A percentile compares a stretch with the other conserved stretches of the same genome.
phyloP scores from a whole-genome alignment of 169 alveolate species.

The Eimeria praecox region DNA sequence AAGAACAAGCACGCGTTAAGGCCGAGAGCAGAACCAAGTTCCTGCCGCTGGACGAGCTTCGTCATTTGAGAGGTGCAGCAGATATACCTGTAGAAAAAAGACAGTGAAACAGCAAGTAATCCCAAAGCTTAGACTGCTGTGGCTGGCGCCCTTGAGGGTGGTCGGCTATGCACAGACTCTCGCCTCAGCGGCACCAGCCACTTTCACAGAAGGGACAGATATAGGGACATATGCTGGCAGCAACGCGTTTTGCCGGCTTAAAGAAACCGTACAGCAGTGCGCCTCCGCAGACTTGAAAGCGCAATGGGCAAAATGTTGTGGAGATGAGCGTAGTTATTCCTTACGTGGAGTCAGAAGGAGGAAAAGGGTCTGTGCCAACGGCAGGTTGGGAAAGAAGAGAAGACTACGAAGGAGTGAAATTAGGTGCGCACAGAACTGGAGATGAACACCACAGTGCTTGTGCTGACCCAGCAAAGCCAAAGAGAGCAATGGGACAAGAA shows the following conservation, averaged over 20 bases:
- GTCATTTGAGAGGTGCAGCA: slow-evolving; percentile 80
- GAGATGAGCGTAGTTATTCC: not conserved
- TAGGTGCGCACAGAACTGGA: not conserved
- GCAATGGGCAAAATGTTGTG: not conserved
- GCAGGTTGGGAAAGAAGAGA: slow-evolving; percentile 39
- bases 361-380: slow-evolving; percentile 45
- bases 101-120: not conserved
- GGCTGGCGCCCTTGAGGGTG: not conserved
- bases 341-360: slow-evolving; percentile 75
- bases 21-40: slow-evolving; percentile 73
- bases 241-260: not conserved
- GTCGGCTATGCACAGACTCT: not conserved
- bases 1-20: slow-evolving; percentile 74
- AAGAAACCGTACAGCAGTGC: slow-evolving; percentile 73
- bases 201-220: not conserved
- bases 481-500: slow-evolving; percentile 66
- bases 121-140: not conserved
- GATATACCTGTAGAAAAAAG: slow-evolving; percentile 44
- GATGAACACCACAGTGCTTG: not conserved
- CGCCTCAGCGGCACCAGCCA: not conserved
- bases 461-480: slow-evolving; percentile 66
- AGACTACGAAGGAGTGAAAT: not conserved
- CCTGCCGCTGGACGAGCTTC: slow-evolving; percentile 70
- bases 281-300: slow-evolving; percentile 77
- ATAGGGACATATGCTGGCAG: too few species aligned